Evolutionary conservation across 331 rosid genomes (phyloP), one percentile per base, ranked within the genome.

Genomic region (Malus hybrid): DNA sequence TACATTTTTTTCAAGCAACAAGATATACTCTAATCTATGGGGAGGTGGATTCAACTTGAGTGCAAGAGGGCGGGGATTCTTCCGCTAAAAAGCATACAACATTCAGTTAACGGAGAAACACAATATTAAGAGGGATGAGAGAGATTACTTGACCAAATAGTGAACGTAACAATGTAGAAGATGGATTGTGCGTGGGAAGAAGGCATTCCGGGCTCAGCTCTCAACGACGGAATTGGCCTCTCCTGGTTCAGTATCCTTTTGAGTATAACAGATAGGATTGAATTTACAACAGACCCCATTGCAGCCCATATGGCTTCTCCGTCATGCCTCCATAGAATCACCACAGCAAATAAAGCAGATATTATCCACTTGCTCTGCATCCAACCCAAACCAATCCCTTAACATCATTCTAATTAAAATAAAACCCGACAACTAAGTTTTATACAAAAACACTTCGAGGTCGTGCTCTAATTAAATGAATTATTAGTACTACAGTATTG

Each of bases 131-230:
- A 70, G 32, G 11, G 66, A 29, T 73, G 50, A n/a, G 67, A 73
- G 71, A 80, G 36, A 76, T 90, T 92, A 94, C 99, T 69, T 72
- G 97, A 90, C 69, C 86, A 55, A 75, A 82, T 62, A 22, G 78
- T 71, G 73, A 90, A 86, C 19, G 75, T 19, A 48, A 67, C 70
- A 65, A 68, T 67, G 86, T 87, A 94, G 93, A 88, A 94, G 77
- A 94, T 87, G 76, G 90, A 87, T 70, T 92, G 97, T 29, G 92
- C 83, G 64, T 94, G 99, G n/a, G 99, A 81, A 70, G 99, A 94
- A 6, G 99, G 99, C 99, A 94, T 92, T 77, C 97, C 99, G 19
- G 97, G 99, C 80, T 87, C 99, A 8, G 97, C 81, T 89, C 83
- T 87, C 72, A 82, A 8, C 36, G 84, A 65, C 69, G 93, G 71